A percentile compares a stretch with the other conserved stretches of the same genome.
phyloP scores from a whole-genome alignment of 495 filamentous ascomycete genomes.

The Aspergillus cristatus region DNA sequence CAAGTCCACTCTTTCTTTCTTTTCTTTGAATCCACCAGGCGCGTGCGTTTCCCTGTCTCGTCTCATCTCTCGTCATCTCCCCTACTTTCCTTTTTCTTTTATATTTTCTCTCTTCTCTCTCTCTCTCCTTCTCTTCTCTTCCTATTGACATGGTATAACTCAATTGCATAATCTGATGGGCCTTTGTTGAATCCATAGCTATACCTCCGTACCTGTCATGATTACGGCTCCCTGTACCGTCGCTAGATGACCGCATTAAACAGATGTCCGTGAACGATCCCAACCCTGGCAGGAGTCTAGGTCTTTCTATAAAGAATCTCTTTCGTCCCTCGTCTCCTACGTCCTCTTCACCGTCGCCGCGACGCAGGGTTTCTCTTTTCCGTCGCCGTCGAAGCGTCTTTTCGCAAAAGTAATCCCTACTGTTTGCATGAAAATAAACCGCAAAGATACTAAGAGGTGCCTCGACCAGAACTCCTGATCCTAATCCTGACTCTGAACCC shows the following conservation, averaged over 20 bases:
- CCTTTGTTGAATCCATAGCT: too few relatives aligned
- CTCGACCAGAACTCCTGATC: too few relatives aligned
- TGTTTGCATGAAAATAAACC: too few relatives aligned
- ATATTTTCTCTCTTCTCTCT: conserved; percentile 2
- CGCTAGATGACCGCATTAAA: conserved; percentile 20
- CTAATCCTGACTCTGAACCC: too few relatives aligned
- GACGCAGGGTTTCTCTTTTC: conserved; percentile 24
- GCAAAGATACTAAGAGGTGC: too few relatives aligned
- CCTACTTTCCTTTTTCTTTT: conserved; percentile 2
- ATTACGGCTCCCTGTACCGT: conserved; percentile 2
- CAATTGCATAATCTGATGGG: too few relatives aligned
- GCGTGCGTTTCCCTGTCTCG: too few relatives aligned
- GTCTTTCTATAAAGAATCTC: conserved; percentile 23
- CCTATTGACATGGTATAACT: background rate
- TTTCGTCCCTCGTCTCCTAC: conserved; percentile 24
- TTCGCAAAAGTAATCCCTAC: conserved; percentile 28
- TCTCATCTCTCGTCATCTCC: too few relatives aligned
- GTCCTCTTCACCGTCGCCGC: conserved; percentile 22
- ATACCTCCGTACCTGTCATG: background rate
- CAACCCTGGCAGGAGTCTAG: conserved; percentile 29
- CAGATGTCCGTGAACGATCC: conserved; percentile 34
- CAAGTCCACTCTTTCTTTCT: conserved; percentile 8
- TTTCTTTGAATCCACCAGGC: too few relatives aligned
- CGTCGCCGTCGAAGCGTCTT: conserved; percentile 34
- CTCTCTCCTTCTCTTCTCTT: conserved; percentile 5